Conservation (phyloP, 495 filamentous ascomycete genomes). For the Achaetomiella virescens region DNA sequence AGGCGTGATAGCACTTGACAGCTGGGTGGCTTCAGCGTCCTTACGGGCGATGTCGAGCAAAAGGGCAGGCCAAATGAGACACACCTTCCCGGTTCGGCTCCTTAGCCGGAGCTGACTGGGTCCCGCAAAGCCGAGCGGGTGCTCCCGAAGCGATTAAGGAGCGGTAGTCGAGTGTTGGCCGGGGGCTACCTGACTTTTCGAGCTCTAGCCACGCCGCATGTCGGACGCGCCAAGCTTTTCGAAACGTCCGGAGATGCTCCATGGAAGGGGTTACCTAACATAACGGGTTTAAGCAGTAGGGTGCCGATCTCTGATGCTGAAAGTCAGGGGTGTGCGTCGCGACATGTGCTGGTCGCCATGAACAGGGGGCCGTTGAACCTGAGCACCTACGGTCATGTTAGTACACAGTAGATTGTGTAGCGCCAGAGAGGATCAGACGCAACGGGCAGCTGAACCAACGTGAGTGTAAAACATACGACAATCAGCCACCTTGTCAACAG, state of each 20-base stretch:
- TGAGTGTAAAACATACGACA: too few species aligned
- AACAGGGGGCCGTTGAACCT: background rate
- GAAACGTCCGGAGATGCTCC: background rate
- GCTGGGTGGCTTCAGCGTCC: background rate
- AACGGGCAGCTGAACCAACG: too few species aligned
- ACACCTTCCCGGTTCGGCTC: conserved; percentile 28
- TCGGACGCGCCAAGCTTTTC: conserved; percentile 10
- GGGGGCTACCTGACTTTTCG: conserved; percentile 13
- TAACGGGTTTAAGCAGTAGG: conserved; percentile 7
- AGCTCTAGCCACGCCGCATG: conserved; percentile 4
- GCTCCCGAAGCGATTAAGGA: conserved; percentile 12
- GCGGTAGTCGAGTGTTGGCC: background rate
- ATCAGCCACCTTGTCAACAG: too few species aligned
- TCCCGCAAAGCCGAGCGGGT: conserved; percentile 14
- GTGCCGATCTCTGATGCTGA: conserved; percentile 4
- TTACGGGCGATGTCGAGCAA: conserved; percentile 10
- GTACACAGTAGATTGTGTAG: too few species aligned
- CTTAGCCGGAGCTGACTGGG: conserved; percentile 11
- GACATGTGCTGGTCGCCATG: background rate
- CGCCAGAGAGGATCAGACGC: too few species aligned
- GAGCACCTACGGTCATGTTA: too few species aligned
- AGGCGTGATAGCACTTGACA: background rate
- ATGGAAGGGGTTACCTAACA: conserved; percentile 2
- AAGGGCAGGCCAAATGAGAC: conserved; percentile 10
- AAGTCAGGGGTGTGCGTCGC: background rate